Evolutionary conservation across 441 rosid species (phyloP).

Genomic region (Cnidoscolus chayamansa): DNA sequence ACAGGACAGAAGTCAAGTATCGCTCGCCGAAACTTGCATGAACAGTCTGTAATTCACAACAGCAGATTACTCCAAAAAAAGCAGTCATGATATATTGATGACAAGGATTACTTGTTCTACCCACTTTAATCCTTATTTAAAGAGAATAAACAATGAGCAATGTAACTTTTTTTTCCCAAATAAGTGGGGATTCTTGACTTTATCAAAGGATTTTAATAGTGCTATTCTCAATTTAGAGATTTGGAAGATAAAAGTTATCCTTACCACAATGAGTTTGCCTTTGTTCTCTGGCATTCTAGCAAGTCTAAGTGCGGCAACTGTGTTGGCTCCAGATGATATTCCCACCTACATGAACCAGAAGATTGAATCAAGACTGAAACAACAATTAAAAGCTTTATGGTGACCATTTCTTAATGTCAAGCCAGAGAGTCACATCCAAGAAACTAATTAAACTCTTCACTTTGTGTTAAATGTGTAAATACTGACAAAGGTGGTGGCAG

Average conservation of each 20-base stretch:
- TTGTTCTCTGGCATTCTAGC: conserved; percentile 85
- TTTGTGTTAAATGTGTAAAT: no score
- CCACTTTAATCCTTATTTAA: neutral
- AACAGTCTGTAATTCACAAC: conserved; percentile 47
- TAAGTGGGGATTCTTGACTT: neutral
- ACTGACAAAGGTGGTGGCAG: no score
- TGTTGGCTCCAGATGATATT: conserved; percentile 87
- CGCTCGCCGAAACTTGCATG: conserved; percentile 95
- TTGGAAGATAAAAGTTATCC: conserved; percentile 8
- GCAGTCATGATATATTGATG: no score
- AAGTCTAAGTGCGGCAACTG: conserved; percentile 74
- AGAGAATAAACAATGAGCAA: neutral
- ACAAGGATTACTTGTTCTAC: neutral
- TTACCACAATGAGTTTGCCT: conserved; percentile 94
- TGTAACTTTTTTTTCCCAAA: neutral
- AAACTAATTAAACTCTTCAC: no score
- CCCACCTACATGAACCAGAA: conserved; percentile 58
- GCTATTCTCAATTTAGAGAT: neutral
- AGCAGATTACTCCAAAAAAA: neutral
- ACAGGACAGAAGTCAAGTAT: conserved; percentile 72
- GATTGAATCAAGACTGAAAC: neutral
- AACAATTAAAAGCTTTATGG: neutral
- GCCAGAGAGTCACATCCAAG: neutral
- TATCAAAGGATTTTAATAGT: neutral
- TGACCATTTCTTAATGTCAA: neutral